A percentile compares a stretch with the other conserved stretches of the same genome.
Evolutionary conservation across 2,329 filamentous ascomycete genomes (phyloP).

Genomic region (Trichophyton schoenleinii): DNA sequence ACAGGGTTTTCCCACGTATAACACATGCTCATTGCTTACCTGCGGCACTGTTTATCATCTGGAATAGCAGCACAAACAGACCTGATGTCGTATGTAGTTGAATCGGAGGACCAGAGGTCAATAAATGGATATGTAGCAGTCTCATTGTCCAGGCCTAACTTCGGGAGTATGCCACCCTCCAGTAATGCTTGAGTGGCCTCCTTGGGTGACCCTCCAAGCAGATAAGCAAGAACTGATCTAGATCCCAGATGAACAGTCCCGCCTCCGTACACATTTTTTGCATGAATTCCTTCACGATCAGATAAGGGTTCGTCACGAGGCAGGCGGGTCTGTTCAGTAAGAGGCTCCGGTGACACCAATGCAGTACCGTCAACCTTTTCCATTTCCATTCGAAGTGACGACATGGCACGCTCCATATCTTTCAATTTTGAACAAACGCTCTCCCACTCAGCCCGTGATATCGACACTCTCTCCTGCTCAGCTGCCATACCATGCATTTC

Average conservation of each 20-base stretch:
- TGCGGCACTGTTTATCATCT: slow-evolving; percentile 45
- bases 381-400: slow-evolving; percentile 27
- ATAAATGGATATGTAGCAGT: slow-evolving; percentile 54
- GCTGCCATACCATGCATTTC: slow-evolving; percentile 6
- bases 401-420: slow-evolving; percentile 33
- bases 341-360: slow-evolving; percentile 5
- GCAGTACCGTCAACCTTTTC: slow-evolving; percentile 26
- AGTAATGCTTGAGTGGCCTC: slow-evolving; percentile 40
- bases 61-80: slow-evolving; percentile 49
- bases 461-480: slow-evolving; percentile 20
- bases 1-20: neutral
- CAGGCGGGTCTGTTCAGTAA: slow-evolving; percentile 3
- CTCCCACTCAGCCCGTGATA: slow-evolving; percentile 34
- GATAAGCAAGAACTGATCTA: slow-evolving; percentile 49
- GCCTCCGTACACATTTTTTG: slow-evolving; percentile 46
- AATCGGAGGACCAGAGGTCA: slow-evolving; percentile 51
- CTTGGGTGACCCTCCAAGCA: slow-evolving; percentile 42
- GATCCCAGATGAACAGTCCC: slow-evolving; percentile 51
- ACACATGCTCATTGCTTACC: slow-evolving; percentile 22
- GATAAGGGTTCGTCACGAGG: slow-evolving; percentile 5
- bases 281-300: slow-evolving; percentile 44
- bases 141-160: slow-evolving; percentile 52
- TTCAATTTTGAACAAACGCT: slow-evolving; percentile 31
- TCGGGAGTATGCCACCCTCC: slow-evolving; percentile 49
- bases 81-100: slow-evolving; percentile 43